These are phyloP conservation scores for Excoecaria cochinchinensis DNA, from an alignment of 345 rosid genomes.

Conservation along the genomic window DNA sequence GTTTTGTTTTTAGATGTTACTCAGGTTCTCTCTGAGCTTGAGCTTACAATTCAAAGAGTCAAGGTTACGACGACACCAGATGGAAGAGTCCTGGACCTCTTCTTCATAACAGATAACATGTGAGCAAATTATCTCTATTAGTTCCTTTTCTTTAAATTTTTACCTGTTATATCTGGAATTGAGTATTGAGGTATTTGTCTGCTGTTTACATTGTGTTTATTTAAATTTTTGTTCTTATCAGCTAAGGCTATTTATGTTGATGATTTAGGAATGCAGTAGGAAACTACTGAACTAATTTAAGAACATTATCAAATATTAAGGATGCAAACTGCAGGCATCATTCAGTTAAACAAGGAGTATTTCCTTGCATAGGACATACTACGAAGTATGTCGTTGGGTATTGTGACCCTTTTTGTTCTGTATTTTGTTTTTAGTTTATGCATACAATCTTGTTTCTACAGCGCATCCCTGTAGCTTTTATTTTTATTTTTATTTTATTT, in stretches of 20 bases:
- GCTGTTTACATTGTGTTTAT: not conserved
- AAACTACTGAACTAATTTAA: not conserved
- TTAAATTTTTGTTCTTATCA: not conserved
- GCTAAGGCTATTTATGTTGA: not conserved
- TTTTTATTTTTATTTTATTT: not conserved
- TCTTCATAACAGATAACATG: conserved; percentile 79
- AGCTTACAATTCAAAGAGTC: conserved; percentile 77
- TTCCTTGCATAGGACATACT: not conserved
- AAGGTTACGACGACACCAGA: conserved; percentile 87
- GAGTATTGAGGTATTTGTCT: not conserved
- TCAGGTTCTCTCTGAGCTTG: conserved; percentile 72
- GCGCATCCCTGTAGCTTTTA: not conserved
- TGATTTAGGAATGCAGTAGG: conserved; percentile 42
- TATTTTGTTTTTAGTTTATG: not conserved
- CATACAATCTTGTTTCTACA: not conserved
- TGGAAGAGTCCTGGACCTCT: conserved; percentile 75
- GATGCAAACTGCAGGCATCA: not conserved
- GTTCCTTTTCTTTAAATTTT: not conserved
- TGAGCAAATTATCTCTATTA: conserved; percentile 31
- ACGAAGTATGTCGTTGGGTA: not conserved
- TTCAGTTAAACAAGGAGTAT: not conserved
- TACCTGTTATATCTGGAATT: not conserved
- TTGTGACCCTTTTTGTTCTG: not conserved
- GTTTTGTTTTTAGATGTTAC: conserved; percentile 64
- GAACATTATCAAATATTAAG: not conserved